These are phyloP conservation scores for Staphylotrichum longicolle DNA, from an alignment of 495 filamentous ascomycete genomes.

Conservation along the genomic window DNA sequence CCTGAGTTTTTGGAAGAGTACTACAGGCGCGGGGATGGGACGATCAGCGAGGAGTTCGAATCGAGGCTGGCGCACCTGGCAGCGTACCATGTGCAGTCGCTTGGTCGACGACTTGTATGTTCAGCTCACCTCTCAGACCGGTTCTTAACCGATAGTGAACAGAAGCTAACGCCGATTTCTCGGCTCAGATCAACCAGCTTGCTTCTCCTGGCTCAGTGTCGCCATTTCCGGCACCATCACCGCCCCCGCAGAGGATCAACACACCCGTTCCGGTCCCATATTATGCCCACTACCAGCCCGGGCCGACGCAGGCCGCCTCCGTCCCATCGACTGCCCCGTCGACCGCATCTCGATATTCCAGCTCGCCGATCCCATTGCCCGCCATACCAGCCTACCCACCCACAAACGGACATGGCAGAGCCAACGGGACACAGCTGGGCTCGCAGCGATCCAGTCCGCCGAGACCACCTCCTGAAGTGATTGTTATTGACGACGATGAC, in stretches of 20 bases:
- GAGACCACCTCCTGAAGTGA: slow-evolving; percentile 6
- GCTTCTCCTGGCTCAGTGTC: not conserved
- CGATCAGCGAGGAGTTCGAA: slow-evolving; percentile 23
- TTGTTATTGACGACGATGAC: slow-evolving; percentile 23
- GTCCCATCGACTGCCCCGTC: not conserved
- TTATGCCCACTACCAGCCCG: not conserved
- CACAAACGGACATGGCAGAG: not conserved
- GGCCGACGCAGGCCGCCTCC: not conserved
- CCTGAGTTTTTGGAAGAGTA: slow-evolving; percentile 20
- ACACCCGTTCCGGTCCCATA: slow-evolving; percentile 12
- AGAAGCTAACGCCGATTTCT: not conserved
- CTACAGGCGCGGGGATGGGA: slow-evolving; percentile 14
- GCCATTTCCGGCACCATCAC: too few species aligned
- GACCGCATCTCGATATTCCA: slow-evolving; percentile 9
- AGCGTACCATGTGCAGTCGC: slow-evolving; percentile 8
- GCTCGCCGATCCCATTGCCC: slow-evolving; percentile 22
- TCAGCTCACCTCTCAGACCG: not conserved
- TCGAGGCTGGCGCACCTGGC: slow-evolving; percentile 16
- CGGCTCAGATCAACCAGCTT: slow-evolving; percentile 1
- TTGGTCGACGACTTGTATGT: slow-evolving; percentile 18
- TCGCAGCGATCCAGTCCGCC: not conserved
- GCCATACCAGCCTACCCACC: not conserved
- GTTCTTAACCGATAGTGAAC: not conserved
- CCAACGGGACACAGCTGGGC: not conserved
- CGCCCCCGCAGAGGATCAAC: not conserved